These are phyloP conservation scores for Kernera saxatilis DNA, from an alignment of 345 rosid species.

Conservation along the genomic window DNA sequence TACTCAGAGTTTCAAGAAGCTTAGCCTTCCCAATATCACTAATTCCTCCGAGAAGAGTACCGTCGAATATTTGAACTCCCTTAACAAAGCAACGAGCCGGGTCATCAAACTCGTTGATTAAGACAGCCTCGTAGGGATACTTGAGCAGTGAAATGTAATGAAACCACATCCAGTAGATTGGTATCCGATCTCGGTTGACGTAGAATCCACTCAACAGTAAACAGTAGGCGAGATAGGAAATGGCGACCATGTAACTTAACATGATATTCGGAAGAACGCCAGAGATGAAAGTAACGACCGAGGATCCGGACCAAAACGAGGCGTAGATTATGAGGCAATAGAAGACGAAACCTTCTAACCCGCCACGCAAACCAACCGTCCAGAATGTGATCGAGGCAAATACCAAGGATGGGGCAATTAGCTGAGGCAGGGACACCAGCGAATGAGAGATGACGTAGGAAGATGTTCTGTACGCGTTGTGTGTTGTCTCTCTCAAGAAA, in stretches of 20 bases:
- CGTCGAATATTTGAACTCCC: constrained; percentile 28
- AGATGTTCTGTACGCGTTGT: constrained; percentile 42
- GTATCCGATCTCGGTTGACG: constrained; percentile 29
- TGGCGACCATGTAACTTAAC: constrained; percentile 36
- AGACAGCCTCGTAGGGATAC: constrained; percentile 25
- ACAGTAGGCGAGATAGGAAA: constrained; percentile 37
- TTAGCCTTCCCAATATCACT: not conserved
- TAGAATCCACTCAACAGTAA: constrained; percentile 27
- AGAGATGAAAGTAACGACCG: constrained; percentile 38
- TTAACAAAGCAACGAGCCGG: constrained; percentile 19
- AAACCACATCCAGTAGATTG: constrained; percentile 30
- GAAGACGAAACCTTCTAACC: constrained; percentile 35
- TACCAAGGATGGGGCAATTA: constrained; percentile 32
- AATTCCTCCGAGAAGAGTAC: constrained; percentile 5
- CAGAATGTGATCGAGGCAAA: constrained; percentile 38
- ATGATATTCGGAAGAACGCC: constrained; percentile 39
- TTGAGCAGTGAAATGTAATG: constrained; percentile 26
- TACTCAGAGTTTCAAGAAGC: constrained; percentile 19
- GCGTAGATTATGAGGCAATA: constrained; percentile 35
- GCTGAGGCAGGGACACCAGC: constrained; percentile 33
- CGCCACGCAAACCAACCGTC: constrained; percentile 45
- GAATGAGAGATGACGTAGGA: constrained; percentile 45
- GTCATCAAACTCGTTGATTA: constrained; percentile 26
- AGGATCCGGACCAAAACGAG: constrained; percentile 67
- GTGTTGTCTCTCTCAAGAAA: constrained; percentile 57